A percentile compares a stretch with the other conserved stretches of the same genome.
Evolutionary conservation across 2,329 filamentous ascomycete genomes (phyloP).

Genomic region (Purpureocillium lavendulum): DNA sequence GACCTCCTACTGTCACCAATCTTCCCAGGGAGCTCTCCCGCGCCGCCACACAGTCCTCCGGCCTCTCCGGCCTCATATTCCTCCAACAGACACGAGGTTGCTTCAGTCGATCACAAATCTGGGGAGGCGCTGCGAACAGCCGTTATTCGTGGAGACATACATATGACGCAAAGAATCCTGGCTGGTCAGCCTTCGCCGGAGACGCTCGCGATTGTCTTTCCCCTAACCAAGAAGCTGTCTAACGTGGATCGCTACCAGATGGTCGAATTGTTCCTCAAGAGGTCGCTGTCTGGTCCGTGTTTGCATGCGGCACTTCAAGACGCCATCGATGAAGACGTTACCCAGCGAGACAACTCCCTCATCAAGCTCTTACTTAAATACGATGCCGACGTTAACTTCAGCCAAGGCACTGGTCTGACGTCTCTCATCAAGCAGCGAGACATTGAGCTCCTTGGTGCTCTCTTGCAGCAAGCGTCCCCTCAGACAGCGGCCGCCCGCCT

Average conservation of each 20-base stretch:
- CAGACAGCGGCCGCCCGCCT: slow-evolving; percentile 39
- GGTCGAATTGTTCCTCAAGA: slow-evolving; percentile 39
- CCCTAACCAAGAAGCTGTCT: slow-evolving; percentile 34
- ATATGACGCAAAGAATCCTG: slow-evolving; percentile 38
- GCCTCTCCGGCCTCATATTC: slow-evolving; percentile 16
- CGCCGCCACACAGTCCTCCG: slow-evolving; percentile 9
- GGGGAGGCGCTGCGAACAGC: slow-evolving; percentile 43
- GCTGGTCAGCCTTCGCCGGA: slow-evolving; percentile 35
- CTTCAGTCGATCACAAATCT: slow-evolving; percentile 43
- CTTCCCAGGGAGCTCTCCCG: slow-evolving; percentile 24
- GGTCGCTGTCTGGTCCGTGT: slow-evolving; percentile 35
- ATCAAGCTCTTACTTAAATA: slow-evolving; percentile 43
- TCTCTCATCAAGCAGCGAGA: slow-evolving; percentile 41
- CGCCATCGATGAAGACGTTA: slow-evolving; percentile 39
- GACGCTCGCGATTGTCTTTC: slow-evolving; percentile 40
- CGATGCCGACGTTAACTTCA: slow-evolving; percentile 46
- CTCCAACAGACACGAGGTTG: slow-evolving; percentile 36
- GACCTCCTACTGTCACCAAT: slow-evolving; percentile 40
- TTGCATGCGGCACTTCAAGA: slow-evolving; percentile 43
- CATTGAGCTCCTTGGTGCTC: slow-evolving; percentile 30
- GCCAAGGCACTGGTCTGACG: slow-evolving; percentile 39
- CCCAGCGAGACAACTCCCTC: slow-evolving; percentile 39
- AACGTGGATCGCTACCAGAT: slow-evolving; percentile 36
- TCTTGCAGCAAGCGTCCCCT: slow-evolving; percentile 38
- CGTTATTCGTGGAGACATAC: slow-evolving; percentile 33